Evolutionary conservation across 2,329 filamentous ascomycete species (phyloP), one percentile per base, ranked within the genome.

Genomic region (Colletotrichum sp.): DNA sequence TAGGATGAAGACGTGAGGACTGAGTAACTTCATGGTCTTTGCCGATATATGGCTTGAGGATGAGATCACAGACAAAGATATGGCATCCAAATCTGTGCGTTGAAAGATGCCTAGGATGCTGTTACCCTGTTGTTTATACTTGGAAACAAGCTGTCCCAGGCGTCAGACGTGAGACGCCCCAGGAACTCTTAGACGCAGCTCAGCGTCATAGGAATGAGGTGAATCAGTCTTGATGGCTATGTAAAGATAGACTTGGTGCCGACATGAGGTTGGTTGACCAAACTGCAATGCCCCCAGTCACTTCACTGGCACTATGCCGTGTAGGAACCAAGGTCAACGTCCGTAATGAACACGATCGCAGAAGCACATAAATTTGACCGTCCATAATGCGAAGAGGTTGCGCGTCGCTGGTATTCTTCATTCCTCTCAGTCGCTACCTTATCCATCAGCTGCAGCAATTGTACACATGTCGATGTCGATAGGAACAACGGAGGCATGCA

Each of bases 311-410:
- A 22, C 22, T 2, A 22, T 22, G 22, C 22, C 32, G 16, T 39
- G n/a, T 8, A 48, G 13, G 43, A 48, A 10, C 43, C 6, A 12
- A 48, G 9, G n/a, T 48, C 43, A 22, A 10, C n/a, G 8, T 13
- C 12, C 0, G 4, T 52, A 10, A 52, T 52, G n/a, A 1, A 8
- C 4, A 8, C 1, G 0, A 22, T 8, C n/a, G 4, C 13, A 10
- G 43, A 5, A 12, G 43, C 10, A 13, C n/a, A 6, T 52, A 5
- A 8, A 7, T 12, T 52, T 10, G 43, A 52, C 22, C 43, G n/a
- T 1, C n/a, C 6, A n/a, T 22, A n/a, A 1, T 22, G 10, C 4
- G 2, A n/a, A 52, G n/a, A 13, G 43, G 3, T 22, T 22, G 0
- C 39, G n/a, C 39, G 2, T 8, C 43, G n/a, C 36, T 22, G 43